These are phyloP conservation scores for Lolium multiflorum DNA, from an alignment of 176 grass and related monocot species.

Conservation along the genomic window DNA sequence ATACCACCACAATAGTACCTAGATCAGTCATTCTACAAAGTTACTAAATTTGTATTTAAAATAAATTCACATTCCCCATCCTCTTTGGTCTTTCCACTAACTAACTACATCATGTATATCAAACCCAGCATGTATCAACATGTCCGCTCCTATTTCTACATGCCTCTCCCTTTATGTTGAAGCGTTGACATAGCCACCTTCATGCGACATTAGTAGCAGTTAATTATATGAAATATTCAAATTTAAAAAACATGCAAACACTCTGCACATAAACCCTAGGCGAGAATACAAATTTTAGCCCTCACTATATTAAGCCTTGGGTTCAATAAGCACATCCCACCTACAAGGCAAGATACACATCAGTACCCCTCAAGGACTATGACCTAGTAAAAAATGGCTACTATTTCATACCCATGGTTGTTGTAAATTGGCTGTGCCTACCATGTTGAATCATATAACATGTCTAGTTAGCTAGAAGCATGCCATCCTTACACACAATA, in stretches of 20 bases:
- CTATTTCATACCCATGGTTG: conserved; percentile 1
- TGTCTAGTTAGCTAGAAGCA: conserved; percentile 6
- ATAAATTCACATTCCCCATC: not conserved
- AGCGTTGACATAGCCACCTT: not conserved
- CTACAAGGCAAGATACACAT: too few species aligned
- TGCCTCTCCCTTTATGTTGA: conserved; percentile 5
- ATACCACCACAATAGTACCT: not conserved
- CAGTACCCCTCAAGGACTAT: not conserved
- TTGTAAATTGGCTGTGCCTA: conserved; percentile 32
- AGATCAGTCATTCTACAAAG: conserved; percentile 17
- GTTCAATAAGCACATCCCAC: too few species aligned
- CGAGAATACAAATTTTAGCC: too few species aligned
- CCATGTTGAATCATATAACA: conserved; percentile 32
- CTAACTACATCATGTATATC: not conserved
- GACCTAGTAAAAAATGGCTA: not conserved
- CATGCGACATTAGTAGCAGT: not conserved
- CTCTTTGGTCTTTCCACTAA: not conserved
- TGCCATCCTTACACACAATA: conserved; percentile 3
- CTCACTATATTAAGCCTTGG: too few species aligned
- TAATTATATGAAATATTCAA: too few species aligned
- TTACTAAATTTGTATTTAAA: not conserved
- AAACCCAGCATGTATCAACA: conserved; percentile 4
- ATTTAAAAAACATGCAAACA: too few species aligned
- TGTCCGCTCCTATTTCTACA: not conserved
- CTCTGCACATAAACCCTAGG: too few species aligned